Evolutionary conservation across 441 rosid genomes (phyloP), one percentile per base, ranked within the genome.

Genomic region (Gossypium davidsonii): DNA sequence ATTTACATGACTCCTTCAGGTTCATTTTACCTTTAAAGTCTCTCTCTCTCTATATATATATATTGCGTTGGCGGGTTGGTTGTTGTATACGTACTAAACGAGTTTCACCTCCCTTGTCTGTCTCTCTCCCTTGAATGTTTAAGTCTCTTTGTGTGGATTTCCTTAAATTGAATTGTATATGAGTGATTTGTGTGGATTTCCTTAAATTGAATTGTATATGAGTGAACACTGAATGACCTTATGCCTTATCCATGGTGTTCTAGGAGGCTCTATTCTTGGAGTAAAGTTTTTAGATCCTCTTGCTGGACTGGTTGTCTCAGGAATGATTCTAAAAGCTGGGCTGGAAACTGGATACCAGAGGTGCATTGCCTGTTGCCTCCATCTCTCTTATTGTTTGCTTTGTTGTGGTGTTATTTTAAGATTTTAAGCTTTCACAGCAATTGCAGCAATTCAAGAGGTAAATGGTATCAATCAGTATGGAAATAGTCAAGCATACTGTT

Each of bases 241-340:
- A 37, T 34, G 59, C 46, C 42, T 73, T 81, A 37, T 77, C 52
- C 44, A 65, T 65, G 76, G 71, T 83, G 73, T 81, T 70, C 78
- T 80, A 94, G 99, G 97, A 76, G 99, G 99, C 73, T 89, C 99
- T 65, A 83, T 94, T 80, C 84, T 94, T 48, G 97, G 99, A 74
- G 82, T 94, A 53, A 84, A 82, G 77, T 87, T 91, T 77, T 86
- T 94, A 76, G 99, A 94, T 83, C 98, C 98, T 52, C 87, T 94
- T 70, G 99, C 99, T 57, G 99, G 96, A 67, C 90, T 94, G 75
- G 56, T 94, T 81, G 98, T 94, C 74, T 90, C 98, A 0, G 91
- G 88, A 74, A 91, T 91, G 99, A 90, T 94, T 63, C 77, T 92
- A 10, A 87, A 91, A 76, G 96, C 92, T 79, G 98, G 97, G 56